Percentiles rank a stretch among this genome's conserved stretches.
Evolutionary conservation across 2,329 filamentous ascomycete genomes (phyloP).

Genomic region (Monosporascus sp.): DNA sequence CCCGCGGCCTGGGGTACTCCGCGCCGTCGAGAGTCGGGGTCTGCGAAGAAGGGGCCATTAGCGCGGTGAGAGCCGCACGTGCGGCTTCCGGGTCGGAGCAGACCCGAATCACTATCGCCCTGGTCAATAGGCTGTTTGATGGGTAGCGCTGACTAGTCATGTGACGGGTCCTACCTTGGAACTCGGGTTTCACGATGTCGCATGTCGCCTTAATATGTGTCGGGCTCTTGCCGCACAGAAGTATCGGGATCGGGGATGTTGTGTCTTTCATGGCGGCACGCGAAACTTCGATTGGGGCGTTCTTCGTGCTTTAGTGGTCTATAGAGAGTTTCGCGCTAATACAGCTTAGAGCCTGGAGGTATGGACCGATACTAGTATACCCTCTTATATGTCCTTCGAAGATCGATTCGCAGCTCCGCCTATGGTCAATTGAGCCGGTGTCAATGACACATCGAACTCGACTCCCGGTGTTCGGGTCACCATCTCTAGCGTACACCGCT

Average conservation of each 20-base stretch:
- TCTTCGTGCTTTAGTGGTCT: background rate
- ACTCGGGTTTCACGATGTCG: slow-evolving; percentile 6
- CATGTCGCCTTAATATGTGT: slow-evolving; percentile 3
- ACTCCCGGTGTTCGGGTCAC: background rate
- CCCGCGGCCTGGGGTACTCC: slow-evolving; percentile 1
- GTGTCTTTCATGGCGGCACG: background rate
- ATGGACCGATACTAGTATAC: too few relatives aligned
- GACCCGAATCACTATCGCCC: slow-evolving; percentile 1
- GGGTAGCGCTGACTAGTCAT: background rate
- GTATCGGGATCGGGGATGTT: slow-evolving; percentile 2
- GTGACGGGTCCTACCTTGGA: background rate
- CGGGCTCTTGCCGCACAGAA: slow-evolving; percentile 6
- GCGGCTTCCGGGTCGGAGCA: slow-evolving; percentile 1
- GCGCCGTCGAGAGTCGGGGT: background rate
- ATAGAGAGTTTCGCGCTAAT: background rate
- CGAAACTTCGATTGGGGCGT: background rate
- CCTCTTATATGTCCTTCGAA: background rate
- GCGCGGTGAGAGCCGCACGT: background rate
- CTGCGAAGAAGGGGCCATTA: background rate
- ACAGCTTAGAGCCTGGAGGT: background rate
- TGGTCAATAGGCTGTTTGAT: background rate
- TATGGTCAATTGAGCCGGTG: background rate
- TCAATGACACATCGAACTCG: background rate
- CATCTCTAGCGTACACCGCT: background rate
- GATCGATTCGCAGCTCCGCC: background rate